Evolutionary conservation across 2,329 filamentous ascomycete genomes (phyloP).

Genomic region (Pseudogymnoascus destructans): DNA sequence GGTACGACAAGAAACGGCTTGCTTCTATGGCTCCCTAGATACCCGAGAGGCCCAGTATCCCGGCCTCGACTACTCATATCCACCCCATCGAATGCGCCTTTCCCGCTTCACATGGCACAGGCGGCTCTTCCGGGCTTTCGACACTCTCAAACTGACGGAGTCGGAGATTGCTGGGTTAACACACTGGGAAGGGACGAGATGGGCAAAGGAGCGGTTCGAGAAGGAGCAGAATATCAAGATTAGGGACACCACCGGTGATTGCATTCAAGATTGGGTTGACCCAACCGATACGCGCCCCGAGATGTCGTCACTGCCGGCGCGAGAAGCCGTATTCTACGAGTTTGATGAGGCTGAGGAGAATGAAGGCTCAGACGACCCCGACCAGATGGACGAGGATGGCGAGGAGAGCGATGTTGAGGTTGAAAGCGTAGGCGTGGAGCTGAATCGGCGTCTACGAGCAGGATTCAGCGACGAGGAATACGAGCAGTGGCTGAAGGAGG

Average conservation of each 20-base stretch:
- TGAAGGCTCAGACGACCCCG: slow-evolving; percentile 27
- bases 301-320: slow-evolving; percentile 13
- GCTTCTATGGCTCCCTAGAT: slow-evolving; percentile 68
- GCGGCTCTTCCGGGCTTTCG: slow-evolving; percentile 63
- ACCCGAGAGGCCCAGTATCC: slow-evolving; percentile 72
- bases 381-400: slow-evolving; percentile 27
- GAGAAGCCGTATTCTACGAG: slow-evolving; percentile 20
- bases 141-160: slow-evolving; percentile 52
- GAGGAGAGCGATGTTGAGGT: slow-evolving; percentile 42
- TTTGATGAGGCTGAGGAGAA: slow-evolving; percentile 28
- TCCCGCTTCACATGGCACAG: slow-evolving; percentile 65
- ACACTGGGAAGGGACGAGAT: slow-evolving; percentile 72
- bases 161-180: slow-evolving; percentile 59
- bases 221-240: slow-evolving; percentile 59
- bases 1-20: slow-evolving; percentile 59
- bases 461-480: slow-evolving; percentile 57
- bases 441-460: slow-evolving; percentile 52
- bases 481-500: slow-evolving; percentile 64
- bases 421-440: slow-evolving; percentile 45
- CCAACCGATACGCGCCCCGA: slow-evolving; percentile 25
- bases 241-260: slow-evolving; percentile 57
- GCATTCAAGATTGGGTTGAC: slow-evolving; percentile 49
- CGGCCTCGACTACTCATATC: slow-evolving; percentile 63
- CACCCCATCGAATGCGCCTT: slow-evolving; percentile 63
- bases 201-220: slow-evolving; percentile 72